These are phyloP conservation scores for Termitomyces sp. DNA, from an alignment of 768 basidiomycete genomes.

Conservation along the genomic window DNA sequence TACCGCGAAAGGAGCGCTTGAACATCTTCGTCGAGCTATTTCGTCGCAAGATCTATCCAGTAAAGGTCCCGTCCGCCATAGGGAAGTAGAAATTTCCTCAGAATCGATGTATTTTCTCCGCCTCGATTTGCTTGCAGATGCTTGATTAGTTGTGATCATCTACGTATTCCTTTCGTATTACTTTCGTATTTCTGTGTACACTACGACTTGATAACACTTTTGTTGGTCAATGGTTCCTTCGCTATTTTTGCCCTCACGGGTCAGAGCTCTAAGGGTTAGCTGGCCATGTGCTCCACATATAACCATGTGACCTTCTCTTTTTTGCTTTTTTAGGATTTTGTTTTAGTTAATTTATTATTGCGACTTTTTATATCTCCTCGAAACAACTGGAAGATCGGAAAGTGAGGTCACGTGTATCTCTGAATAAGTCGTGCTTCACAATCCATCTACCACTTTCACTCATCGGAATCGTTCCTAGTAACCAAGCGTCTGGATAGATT, in stretches of 20 bases:
- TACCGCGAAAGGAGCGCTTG: conserved; percentile 2
- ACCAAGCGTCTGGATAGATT: conserved; percentile 8
- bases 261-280: too few species aligned
- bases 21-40: not conserved
- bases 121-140: not conserved
- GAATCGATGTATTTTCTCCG: not conserved
- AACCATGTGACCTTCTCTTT: too few species aligned
- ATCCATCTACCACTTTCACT: not conserved
- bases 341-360: too few species aligned
- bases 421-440: conserved; percentile 3
- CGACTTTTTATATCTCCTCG: too few species aligned
- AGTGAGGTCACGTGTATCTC: not conserved
- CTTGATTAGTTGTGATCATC: not conserved
- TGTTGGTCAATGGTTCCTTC: not conserved
- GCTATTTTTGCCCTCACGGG: too few species aligned
- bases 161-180: not conserved
- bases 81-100: not conserved
- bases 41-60: not conserved
- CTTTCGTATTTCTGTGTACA: not conserved
- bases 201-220: not conserved
- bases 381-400: not conserved
- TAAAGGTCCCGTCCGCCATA: not conserved
- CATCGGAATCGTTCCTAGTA: conserved; percentile 13
- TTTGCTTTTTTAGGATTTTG: not conserved
- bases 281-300: too few species aligned